Evolutionary conservation across 257 asterid genomes (phyloP).

Genomic region (Capsicum pubescens): DNA sequence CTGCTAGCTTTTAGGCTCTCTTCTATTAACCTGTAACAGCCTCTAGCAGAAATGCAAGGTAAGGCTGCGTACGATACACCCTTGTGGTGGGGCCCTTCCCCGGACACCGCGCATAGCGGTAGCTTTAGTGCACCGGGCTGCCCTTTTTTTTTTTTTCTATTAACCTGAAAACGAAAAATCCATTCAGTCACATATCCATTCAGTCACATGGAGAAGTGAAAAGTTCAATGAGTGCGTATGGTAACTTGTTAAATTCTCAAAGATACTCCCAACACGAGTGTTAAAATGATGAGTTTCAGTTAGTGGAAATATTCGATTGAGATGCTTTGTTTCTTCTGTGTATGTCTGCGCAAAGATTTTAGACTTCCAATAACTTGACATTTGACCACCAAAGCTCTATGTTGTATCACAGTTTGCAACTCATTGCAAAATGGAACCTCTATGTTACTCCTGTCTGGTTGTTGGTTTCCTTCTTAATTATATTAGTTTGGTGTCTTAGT

Average conservation of each 20-base stretch:
- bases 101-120: too few species aligned
- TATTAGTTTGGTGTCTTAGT: background rate
- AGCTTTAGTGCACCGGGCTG: too few species aligned
- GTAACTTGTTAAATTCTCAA: background rate
- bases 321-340: slow-evolving; percentile 3
- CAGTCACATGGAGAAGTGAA: background rate
- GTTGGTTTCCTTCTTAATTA: background rate
- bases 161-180: background rate
- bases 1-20: slow-evolving; percentile 1
- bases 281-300: background rate
- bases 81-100: too few species aligned
- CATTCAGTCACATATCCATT: background rate
- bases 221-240: background rate
- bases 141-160: background rate
- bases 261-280: background rate
- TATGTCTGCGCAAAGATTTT: background rate
- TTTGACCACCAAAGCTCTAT: slow-evolving; percentile 21
- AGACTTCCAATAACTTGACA: slow-evolving; percentile 18
- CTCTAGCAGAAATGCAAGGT: too few species aligned
- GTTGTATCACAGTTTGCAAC: background rate
- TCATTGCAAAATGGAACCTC: background rate
- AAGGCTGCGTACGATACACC: too few species aligned
- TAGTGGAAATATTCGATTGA: slow-evolving; percentile 21
- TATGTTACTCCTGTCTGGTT: background rate
- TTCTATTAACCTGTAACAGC: background rate